Percentiles rank a stretch among this genome's conserved stretches.
These are phyloP conservation scores for Golubevia sp. DNA, from an alignment of 1,284 basidiomycete species.

Conservation along the genomic window DNA sequence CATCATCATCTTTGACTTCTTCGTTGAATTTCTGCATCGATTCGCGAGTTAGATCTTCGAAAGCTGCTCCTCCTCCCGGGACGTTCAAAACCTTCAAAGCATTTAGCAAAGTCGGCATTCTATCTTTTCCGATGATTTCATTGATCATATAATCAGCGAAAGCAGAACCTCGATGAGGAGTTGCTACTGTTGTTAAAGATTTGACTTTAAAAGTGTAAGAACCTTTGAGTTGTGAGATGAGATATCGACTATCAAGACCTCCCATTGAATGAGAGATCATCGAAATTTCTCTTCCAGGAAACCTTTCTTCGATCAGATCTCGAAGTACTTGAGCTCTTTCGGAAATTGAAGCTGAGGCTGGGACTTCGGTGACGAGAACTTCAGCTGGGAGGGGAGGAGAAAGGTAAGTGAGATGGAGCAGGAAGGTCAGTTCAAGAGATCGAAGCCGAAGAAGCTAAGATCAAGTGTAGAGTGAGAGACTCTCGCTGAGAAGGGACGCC, in stretches of 20 bases:
- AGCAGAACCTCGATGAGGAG: conserved; percentile 21
- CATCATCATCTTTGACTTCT: background rate
- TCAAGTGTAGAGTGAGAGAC: too few relatives aligned
- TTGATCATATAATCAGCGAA: conserved; percentile 23
- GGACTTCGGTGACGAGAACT: conserved; percentile 16
- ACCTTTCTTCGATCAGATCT: conserved; percentile 17
- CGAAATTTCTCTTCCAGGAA: conserved; percentile 14
- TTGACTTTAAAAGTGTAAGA: conserved; percentile 6
- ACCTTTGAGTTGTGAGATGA: conserved; percentile 12
- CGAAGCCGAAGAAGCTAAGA: too few relatives aligned
- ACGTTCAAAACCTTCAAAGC: conserved; percentile 9
- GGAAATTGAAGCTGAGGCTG: conserved; percentile 17
- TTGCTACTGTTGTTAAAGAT: conserved; percentile 21
- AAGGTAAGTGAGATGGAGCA: too few relatives aligned
- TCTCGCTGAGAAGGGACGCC: too few relatives aligned
- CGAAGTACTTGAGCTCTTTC: conserved; percentile 13
- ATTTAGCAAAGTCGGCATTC: conserved; percentile 10
- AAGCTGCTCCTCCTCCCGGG: conserved; percentile 20
- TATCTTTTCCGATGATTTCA: conserved; percentile 15
- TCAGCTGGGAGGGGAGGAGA: background rate
- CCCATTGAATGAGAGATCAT: conserved; percentile 17
- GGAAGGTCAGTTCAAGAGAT: too few relatives aligned
- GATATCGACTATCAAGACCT: conserved; percentile 15
- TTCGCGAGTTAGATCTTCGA: conserved; percentile 13
- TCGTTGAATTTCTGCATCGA: conserved; percentile 17